These are phyloP conservation scores for Pestalotiopsis fici DNA, from an alignment of 2,329 filamentous ascomycete species.

Conservation along the genomic window DNA sequence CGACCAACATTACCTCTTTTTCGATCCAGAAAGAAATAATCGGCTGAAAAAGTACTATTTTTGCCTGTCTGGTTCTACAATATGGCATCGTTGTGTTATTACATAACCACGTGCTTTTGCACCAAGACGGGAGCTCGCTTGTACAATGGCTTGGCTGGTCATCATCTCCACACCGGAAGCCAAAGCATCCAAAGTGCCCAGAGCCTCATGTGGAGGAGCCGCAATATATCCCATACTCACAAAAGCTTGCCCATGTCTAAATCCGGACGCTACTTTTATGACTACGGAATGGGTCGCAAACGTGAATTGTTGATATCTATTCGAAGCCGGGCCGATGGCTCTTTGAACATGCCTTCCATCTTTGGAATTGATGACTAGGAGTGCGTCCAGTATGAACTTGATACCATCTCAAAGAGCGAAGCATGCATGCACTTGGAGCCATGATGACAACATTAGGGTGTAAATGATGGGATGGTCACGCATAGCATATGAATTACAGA, in stretches of 20 bases:
- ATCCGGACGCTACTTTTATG: not conserved
- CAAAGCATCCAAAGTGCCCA: slow-evolving; percentile 4
- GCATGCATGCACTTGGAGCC: not conserved
- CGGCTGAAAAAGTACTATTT: not conserved
- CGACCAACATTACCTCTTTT: not conserved
- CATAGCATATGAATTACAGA: not conserved
- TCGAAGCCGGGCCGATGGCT: not conserved
- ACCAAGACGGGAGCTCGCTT: not conserved
- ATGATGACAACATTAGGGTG: not conserved
- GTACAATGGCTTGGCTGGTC: not conserved
- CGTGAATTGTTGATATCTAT: not conserved
- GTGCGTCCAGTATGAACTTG: not conserved
- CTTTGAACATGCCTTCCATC: not conserved
- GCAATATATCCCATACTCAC: slow-evolving; percentile 3
- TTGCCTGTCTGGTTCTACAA: not conserved
- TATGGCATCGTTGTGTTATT: not conserved
- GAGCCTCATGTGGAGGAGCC: slow-evolving; percentile 6
- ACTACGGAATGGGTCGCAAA: not conserved
- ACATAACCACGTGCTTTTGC: not conserved
- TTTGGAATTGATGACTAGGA: not conserved
- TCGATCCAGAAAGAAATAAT: too few species aligned
- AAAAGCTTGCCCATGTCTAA: not conserved
- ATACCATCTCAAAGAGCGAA: not conserved
- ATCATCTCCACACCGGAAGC: not conserved
- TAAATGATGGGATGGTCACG: not conserved